Evolutionary conservation across 495 filamentous ascomycete species (phyloP), one percentile per base, ranked within the genome.

Genomic region (Aspergillus asperescens): DNA sequence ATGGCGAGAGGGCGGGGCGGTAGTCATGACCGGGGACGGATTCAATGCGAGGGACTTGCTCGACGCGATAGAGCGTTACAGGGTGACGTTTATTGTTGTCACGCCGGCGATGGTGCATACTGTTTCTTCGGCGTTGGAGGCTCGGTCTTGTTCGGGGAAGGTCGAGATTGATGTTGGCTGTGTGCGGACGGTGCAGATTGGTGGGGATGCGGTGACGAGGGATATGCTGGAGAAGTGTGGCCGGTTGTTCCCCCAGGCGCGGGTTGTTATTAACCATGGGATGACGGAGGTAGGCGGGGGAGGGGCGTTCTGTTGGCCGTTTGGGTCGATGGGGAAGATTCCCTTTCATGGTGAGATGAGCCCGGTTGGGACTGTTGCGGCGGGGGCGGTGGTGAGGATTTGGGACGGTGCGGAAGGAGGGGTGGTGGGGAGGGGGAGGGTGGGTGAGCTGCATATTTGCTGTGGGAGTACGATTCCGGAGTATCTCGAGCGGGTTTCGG

Each of bases 261-360:
- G 19, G n/a, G 13, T 39, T 4, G 15, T 18, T 5, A n/a, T 39
- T 3, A 39, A 39, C n/a, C 37, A 39, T n/a, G 37, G 37, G 13
- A 39, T 39, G 37, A 39, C 37, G 37, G 37, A 39, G 37, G 37
- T n/a, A n/a, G n/a, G n/a, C n/a, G n/a, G 37, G 5, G 37, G 37
- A 10, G 37, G 37, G 3, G 37, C 37, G 13, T 39, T 39, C 18
- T 4, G 10, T 22, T 39, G 37, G 37, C 37, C 37, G 4, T 39
- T 39, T 19, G n/a, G 7, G 3, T 7, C 8, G 37, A 6, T n/a
- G 12, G n/a, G 10, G 4, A n/a, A 39, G 3, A 22, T 39, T 7
- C 37, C 37, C 4, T 39, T 39, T 3, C 18, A 39, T 39, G 37
- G 37, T 10, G 37, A 39, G 37, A 39, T 39, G 15, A 19, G 37